A percentile compares a stretch with the other conserved stretches of the same genome.
Evolutionary conservation across 176 grass and related monocot genomes (phyloP).

Genomic region (Zea luxurians): DNA sequence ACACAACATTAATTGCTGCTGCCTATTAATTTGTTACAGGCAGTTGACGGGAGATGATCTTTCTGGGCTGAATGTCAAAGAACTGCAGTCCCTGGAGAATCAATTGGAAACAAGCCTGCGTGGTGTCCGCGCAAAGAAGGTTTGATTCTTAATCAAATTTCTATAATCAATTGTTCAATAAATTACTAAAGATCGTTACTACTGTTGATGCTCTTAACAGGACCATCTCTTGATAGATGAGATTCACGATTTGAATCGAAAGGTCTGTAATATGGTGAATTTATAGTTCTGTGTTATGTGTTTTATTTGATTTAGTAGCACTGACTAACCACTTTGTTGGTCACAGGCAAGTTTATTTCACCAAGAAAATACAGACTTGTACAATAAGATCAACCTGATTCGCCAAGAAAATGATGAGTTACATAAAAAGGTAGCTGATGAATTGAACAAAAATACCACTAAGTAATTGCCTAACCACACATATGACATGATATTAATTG

Average conservation of each 20-base stretch:
- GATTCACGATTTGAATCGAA: conserved; percentile 71
- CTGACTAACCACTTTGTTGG: conserved; percentile 11
- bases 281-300: background rate
- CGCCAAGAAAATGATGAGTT: conserved; percentile 72
- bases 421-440: conserved; percentile 61
- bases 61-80: conserved; percentile 61
- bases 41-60: conserved; percentile 82
- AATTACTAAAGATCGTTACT: conserved; percentile 29
- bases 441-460: conserved; percentile 12
- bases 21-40: conserved; percentile 39
- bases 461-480: background rate
- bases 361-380: conserved; percentile 81
- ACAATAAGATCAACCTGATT: conserved; percentile 65
- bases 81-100: conserved; percentile 67
- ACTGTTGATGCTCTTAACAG: conserved; percentile 52
- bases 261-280: conserved; percentile 41
- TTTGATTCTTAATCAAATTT: conserved; percentile 30
- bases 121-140: conserved; percentile 63
- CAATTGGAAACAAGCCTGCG: conserved; percentile 67
- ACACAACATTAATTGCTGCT: conserved; percentile 1
- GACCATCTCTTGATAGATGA: conserved; percentile 72
- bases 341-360: conserved; percentile 70
- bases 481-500: conserved; percentile 23
- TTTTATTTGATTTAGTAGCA: conserved; percentile 5
- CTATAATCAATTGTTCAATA: conserved; percentile 7